These are phyloP conservation scores for Ophiostoma montium DNA, from an alignment of 2,329 filamentous ascomycete species.

Conservation along the genomic window DNA sequence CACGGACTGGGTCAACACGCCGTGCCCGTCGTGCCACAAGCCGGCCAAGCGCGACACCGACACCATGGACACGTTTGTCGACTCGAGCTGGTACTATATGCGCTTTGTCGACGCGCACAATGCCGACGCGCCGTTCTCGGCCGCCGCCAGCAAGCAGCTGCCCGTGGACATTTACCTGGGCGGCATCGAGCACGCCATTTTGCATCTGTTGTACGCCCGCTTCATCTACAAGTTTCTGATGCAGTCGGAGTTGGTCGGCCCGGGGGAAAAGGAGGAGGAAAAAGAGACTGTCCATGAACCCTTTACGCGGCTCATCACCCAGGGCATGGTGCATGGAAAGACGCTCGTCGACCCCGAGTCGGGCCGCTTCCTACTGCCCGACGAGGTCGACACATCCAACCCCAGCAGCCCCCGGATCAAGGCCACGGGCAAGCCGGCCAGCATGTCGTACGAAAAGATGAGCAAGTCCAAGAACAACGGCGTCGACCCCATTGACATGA, in stretches of 20 bases:
- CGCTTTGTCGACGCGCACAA: constrained; percentile 64
- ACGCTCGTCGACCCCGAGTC: constrained; percentile 64
- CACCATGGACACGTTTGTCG: constrained; percentile 94
- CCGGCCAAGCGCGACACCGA: constrained; percentile 72
- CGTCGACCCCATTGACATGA: constrained; percentile 63
- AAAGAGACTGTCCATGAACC: constrained; percentile 45
- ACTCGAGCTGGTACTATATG: constrained; percentile 89
- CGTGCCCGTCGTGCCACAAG: constrained; percentile 59
- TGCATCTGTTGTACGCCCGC: constrained; percentile 76
- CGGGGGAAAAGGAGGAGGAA: constrained; percentile 6
- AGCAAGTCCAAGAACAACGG: constrained; percentile 91
- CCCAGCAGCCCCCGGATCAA: constrained; percentile 45
- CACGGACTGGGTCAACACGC: constrained; percentile 58
- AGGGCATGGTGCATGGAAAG: constrained; percentile 87
- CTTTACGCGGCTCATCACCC: constrained; percentile 68
- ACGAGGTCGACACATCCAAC: constrained; percentile 57
- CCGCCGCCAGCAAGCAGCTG: constrained; percentile 39
- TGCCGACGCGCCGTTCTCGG: constrained; percentile 42
- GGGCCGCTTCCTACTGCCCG: constrained; percentile 62
- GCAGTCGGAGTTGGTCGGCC: constrained; percentile 27
- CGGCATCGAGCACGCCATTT: constrained; percentile 79
- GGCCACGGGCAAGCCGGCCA: constrained; percentile 42
- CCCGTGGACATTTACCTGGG: constrained; percentile 84
- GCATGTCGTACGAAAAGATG: constrained; percentile 75
- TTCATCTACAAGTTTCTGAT: constrained; percentile 83